Evolutionary conservation across 257 asterid genomes (phyloP).

Genomic region (Solanum pinnatisectum): DNA sequence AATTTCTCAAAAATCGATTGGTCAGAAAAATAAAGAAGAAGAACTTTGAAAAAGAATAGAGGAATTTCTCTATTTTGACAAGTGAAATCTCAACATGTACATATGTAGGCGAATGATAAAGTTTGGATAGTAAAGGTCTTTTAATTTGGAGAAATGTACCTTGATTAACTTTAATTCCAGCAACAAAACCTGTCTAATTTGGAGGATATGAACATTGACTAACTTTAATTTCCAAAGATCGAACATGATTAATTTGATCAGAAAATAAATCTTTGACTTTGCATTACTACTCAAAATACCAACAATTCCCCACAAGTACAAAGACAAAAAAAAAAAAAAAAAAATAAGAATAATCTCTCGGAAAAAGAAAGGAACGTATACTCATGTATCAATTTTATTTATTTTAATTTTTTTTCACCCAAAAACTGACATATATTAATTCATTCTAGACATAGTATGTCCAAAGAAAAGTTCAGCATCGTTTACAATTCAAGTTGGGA

Average conservation of each 20-base stretch:
- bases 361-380: neutral
- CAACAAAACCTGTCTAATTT: rapidly evolving
- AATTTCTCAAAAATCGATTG: neutral
- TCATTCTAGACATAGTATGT: no score
- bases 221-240: neutral
- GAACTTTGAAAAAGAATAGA: neutral
- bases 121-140: neutral
- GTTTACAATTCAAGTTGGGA: no score
- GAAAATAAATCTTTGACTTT: neutral
- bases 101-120: neutral
- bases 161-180: neutral
- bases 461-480: no score
- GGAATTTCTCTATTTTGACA: no score
- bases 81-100: neutral
- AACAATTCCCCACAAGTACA: neutral
- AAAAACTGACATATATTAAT: no score
- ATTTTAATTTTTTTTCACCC: no score
- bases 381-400: neutral
- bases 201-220: neutral
- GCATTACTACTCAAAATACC: neutral
- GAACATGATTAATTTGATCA: neutral
- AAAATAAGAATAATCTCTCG: neutral
- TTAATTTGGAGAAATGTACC: neutral
- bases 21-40: neutral
- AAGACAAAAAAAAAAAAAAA: neutral